Base-by-base conservation (phyloP, 202 grass and related monocot species). In the Zizania palustris region DNA sequence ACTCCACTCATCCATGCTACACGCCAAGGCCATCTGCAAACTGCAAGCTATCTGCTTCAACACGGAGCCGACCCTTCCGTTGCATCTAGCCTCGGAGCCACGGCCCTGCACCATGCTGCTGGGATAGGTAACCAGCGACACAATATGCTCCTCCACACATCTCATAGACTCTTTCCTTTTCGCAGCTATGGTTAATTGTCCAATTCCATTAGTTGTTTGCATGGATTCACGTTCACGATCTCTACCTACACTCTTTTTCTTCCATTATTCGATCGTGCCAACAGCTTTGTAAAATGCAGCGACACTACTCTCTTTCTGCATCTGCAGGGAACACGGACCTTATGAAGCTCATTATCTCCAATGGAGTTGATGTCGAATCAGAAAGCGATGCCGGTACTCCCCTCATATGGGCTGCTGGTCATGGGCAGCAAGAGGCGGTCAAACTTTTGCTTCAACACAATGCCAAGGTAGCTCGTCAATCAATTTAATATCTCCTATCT, bases 1-100 rank as follows among this genome's bases (percentile, higher is more conserved):
- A 98, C 95, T 22, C 91, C 91, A 45, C 87, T 98, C 85, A 95
- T 98, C 83, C 91, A 95, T 65, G 89, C 91, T 1, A 67, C 87
- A 12, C 85, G 95, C 72, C 95, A 90, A 77, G 89, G 85, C 19
- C 89, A 86, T 45, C 50, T 83, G 64, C 11, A 74, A 66, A 98
- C 95, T 4, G 89, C 70, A 33, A 82, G 88, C 50, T 95, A 90
- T 82, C 87, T 98, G 46, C 85, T 98, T n/a, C 83, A 87, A 66
- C 91, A 88, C 69, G 87, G 87, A 10, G 87, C 95, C 61, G 63
- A 92, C 44, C 87, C 91, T 66, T 92, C 95, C 11, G 67, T 84
- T 51, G 82, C 91, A 2, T 87, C 87, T 61, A 86, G 65, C 10
- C 75, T 98, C 36, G 95, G 91, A 36, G 89, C 89, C 46, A 95